phyloP scores from a whole-genome alignment of 2,329 filamentous ascomycete species.

The Penicillium palitans region DNA sequence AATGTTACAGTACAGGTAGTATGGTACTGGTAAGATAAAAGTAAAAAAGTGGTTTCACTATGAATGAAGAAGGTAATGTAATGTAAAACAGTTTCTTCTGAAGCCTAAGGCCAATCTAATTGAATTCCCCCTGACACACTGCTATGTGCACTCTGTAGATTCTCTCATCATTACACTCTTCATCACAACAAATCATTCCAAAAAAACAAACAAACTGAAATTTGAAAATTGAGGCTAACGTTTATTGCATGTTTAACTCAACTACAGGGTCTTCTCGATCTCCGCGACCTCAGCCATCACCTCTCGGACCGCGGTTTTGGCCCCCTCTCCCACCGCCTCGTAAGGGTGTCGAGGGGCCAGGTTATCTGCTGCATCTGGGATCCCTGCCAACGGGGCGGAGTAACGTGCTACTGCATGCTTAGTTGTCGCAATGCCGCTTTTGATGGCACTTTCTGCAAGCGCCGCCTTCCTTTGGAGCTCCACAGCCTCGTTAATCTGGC shows the following conservation, averaged over 20 bases:
- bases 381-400: conserved; percentile 60
- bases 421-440: conserved; percentile 64
- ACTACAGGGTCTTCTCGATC: conserved; percentile 20
- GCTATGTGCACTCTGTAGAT: too few relatives aligned
- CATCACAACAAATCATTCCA: not conserved
- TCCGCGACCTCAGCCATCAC: conserved; percentile 26
- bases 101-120: too few relatives aligned
- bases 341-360: conserved; percentile 63
- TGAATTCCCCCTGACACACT: too few relatives aligned
- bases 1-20: too few relatives aligned
- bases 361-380: conserved; percentile 59
- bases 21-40: too few relatives aligned
- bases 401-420: conserved; percentile 66
- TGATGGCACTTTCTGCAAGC: conserved; percentile 64
- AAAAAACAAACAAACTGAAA: too few relatives aligned
- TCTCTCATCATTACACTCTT: not conserved
- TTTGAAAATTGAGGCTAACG: not conserved
- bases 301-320: conserved; percentile 44
- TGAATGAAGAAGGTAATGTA: too few relatives aligned
- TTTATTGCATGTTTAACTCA: not conserved
- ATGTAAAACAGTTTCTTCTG: too few relatives aligned
- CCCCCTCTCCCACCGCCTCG: conserved; percentile 45
- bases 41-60: too few relatives aligned
- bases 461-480: conserved; percentile 61
- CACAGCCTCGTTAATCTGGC: conserved; percentile 59